Percentiles rank a stretch among this genome's conserved stretches.
These are phyloP conservation scores for Paracorniculantispora psalliotae DNA, from an alignment of 2,329 filamentous ascomycete species.

Conservation along the genomic window DNA sequence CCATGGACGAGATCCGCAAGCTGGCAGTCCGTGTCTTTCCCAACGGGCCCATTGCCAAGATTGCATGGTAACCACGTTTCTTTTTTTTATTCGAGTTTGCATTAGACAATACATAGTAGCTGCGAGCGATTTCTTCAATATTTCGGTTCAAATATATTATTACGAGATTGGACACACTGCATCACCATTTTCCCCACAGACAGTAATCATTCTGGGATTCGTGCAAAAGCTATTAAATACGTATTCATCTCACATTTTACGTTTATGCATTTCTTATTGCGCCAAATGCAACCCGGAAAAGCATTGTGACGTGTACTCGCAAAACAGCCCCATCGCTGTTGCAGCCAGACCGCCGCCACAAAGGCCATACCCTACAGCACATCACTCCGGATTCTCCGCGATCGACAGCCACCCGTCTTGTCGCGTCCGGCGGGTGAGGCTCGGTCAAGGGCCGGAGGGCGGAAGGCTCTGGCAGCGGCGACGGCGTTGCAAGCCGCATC, in stretches of 20 bases:
- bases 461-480: not conserved
- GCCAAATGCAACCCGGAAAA: too few relatives aligned
- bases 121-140: not conserved
- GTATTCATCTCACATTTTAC: too few relatives aligned
- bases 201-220: too few relatives aligned
- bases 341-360: not conserved
- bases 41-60: conserved; percentile 38
- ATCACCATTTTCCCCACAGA: not conserved
- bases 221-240: too few relatives aligned
- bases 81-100: not conserved
- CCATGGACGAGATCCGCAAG: conserved; percentile 50
- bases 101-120: not conserved
- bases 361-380: not conserved
- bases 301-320: too few relatives aligned
- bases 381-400: not conserved
- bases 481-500: not conserved
- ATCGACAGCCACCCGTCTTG: not conserved
- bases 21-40: conserved; percentile 42
- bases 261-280: too few relatives aligned
- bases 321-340: too few relatives aligned
- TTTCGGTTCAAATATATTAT: not conserved
- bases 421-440: not conserved
- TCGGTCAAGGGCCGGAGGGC: not conserved
- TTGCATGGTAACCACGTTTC: conserved; percentile 40
- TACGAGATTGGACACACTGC: not conserved